Evolutionary conservation across 371 early-diverging fungal genomes (phyloP), one percentile per base, ranked within the genome.

Genomic region (Mortierella sp.): DNA sequence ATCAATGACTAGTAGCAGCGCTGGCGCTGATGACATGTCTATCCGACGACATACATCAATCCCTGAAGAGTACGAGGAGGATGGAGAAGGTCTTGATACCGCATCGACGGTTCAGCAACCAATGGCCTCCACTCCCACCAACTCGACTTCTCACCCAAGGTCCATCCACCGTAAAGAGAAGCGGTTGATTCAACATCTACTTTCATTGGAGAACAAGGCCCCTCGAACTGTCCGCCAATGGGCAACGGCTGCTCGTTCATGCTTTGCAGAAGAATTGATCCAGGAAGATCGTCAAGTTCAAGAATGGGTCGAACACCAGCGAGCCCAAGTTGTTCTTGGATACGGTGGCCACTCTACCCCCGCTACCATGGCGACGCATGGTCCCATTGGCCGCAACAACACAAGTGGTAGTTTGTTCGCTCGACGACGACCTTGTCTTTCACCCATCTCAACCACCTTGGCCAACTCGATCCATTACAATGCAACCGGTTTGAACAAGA

Each of bases 151-250:
- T n/a, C 24, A 8, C 56, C 18, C 2, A 18, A 42, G n/a, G n/a
- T n/a, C n/a, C 4, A 38, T 56, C 3, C 61, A 66, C 0, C 65
- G n/a, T n/a, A n/a, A 64, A 28, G 64, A 68, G 41, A 68, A 61
- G 42, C 69, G 76, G 5, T 16, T 74, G 51, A 64, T 74, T 58
- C 76, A 74, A 46, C 76, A 74, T 23, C 53, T 74, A 9, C 58
- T 74, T 16, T 43, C 76, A 2, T 70, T 74, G 42, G 76, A 74
- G 48, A 74, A 68, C 69, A 68, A 69, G 51, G 66, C 69, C 30
- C 76, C 76, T 1, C 45, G 76, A 1, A 49, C 59, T 14, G 66
- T 74, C 18, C 76, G 76, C 6, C 64, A 74, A 51, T 74, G 76
- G 76, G 64, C 76, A 13, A 47, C 51, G 1, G 65, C 61, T 9